phyloP scores from a whole-genome alignment of 345 rosid species.

The Eucalyptus coolabah region DNA sequence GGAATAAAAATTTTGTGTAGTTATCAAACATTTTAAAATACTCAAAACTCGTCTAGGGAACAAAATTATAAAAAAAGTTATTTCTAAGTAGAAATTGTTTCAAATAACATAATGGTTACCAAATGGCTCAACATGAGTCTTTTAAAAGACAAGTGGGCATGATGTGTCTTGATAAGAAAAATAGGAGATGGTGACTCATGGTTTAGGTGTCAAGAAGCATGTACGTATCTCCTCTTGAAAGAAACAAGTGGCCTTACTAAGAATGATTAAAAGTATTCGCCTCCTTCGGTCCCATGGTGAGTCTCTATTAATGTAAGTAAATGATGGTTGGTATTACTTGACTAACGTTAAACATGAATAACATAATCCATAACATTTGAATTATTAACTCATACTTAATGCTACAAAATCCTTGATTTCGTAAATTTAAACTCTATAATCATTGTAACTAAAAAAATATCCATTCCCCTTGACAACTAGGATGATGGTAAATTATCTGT shows the following conservation, averaged over 20 bases:
- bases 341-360: not conserved
- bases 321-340: not conserved
- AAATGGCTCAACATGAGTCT: too few relatives aligned
- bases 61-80: fast-evolving
- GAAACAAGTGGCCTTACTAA: not conserved
- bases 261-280: not conserved
- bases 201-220: too few relatives aligned
- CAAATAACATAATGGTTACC: fast-evolving
- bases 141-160: too few relatives aligned
- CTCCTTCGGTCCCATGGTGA: not conserved
- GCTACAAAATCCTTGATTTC: not conserved
- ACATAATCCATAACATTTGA: not conserved
- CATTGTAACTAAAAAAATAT: too few relatives aligned
- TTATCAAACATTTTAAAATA: fast-evolving
- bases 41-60: fast-evolving
- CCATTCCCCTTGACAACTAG: not conserved
- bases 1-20: fast-evolving
- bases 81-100: too few relatives aligned
- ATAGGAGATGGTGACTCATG: too few relatives aligned
- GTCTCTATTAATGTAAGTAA: not conserved
- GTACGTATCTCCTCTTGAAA: too few relatives aligned
- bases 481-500: not conserved
- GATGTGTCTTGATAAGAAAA: too few relatives aligned
- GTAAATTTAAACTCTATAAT: not conserved
- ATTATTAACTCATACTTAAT: not conserved